These are phyloP conservation scores for Coemansia sp. DNA, from an alignment of 192 early-diverging fungal species.

Conservation along the genomic window DNA sequence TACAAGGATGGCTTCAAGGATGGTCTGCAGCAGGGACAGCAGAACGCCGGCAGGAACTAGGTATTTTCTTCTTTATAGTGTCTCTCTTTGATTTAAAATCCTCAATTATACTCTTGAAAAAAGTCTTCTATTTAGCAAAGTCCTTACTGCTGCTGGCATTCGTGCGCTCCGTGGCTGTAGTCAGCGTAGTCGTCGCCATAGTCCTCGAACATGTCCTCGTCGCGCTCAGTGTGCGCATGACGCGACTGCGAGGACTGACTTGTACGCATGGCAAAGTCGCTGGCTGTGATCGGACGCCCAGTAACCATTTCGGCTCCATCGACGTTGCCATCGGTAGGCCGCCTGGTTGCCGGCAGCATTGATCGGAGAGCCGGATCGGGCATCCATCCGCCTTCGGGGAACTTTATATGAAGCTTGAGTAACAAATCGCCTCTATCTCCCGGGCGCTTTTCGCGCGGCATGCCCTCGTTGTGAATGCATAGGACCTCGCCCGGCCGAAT, in stretches of 20 bases:
- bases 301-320: slow-evolving; percentile 5
- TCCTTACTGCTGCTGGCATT: slow-evolving; percentile 21
- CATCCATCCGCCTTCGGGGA: slow-evolving; percentile 64
- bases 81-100: neutral
- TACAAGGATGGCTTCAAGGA: slow-evolving; percentile 45
- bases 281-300: slow-evolving; percentile 19
- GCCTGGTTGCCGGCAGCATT: slow-evolving; percentile 18
- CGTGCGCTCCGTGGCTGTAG: slow-evolving; percentile 14
- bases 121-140: neutral
- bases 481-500: slow-evolving; percentile 90
- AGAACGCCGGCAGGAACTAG: neutral
- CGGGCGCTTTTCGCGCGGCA: slow-evolving; percentile 79
- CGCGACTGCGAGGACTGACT: slow-evolving; percentile 14
- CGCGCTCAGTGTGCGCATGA: slow-evolving; percentile 4
- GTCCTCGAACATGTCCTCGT: slow-evolving; percentile 13
- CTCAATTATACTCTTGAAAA: neutral
- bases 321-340: slow-evolving; percentile 5
- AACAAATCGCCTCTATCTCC: slow-evolving; percentile 87
- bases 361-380: slow-evolving; percentile 26
- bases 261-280: slow-evolving; percentile 16
- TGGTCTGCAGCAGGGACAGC: slow-evolving; percentile 20
- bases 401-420: slow-evolving; percentile 83
- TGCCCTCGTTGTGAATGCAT: slow-evolving; percentile 86
- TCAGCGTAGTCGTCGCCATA: slow-evolving; percentile 12
- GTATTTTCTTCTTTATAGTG: neutral